Conservation (phyloP, 192 early-diverging fungal genomes). For the Thoreauomyces humboldtii region DNA sequence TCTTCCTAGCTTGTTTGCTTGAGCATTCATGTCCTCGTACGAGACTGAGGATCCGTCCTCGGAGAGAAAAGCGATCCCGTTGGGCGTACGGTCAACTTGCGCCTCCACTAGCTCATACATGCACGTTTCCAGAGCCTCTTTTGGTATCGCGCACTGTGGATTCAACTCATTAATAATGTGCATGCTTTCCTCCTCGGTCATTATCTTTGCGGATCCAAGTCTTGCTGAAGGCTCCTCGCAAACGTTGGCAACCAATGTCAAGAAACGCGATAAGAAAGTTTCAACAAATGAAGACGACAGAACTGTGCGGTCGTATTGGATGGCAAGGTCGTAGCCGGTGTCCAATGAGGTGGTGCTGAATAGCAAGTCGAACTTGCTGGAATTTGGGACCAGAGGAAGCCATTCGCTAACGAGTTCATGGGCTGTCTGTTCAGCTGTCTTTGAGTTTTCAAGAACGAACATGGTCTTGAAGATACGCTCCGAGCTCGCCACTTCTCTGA, state of each 20-base stretch:
- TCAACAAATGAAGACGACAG: background rate
- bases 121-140: background rate
- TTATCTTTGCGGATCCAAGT: background rate
- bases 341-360: background rate
- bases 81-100: background rate
- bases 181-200: background rate
- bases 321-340: background rate
- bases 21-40: background rate
- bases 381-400: background rate
- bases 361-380: background rate
- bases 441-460: background rate
- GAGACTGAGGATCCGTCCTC: background rate
- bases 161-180: background rate
- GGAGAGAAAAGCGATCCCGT: background rate
- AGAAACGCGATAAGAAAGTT: background rate
- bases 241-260: background rate
- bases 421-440: background rate
- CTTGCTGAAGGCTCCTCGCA: background rate
- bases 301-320: background rate
- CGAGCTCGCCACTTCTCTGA: background rate
- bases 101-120: background rate
- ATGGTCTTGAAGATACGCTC: background rate
- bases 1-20: background rate
- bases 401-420: background rate
- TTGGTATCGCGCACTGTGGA: background rate